Evolutionary conservation across 2,329 filamentous ascomycete species (phyloP), one percentile per base, ranked within the genome.

Genomic region (Cladophialophora yegresii): DNA sequence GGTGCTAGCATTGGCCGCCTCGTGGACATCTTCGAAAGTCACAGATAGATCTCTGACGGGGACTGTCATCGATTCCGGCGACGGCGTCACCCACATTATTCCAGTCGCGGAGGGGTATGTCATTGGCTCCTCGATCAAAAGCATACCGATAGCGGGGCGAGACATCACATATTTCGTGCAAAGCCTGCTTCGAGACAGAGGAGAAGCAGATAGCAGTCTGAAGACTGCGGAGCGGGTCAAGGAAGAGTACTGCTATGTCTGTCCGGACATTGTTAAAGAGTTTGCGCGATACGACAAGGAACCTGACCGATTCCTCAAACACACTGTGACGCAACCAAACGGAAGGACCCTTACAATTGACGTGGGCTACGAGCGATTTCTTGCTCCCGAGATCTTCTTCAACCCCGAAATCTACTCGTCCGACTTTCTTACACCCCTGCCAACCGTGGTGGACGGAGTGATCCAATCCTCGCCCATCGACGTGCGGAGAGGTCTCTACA

Each of bases 91-190:
- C 40, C 95, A 99, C 83, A 95, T 99, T 72, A 99, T 99, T 72
- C 95, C 95, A 49, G 95, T 99, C 54, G 95, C 95, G 22, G 95
- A 99, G 80, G 95, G 95, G 68, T 99, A 99, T 79, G 95, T 99
- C 71, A 99, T 99, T 77, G 95, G 93, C 50, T 98, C 93, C 30
- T 97, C 93, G 22, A 99, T 99, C 82, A 99, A 99, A 83, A 97
- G 93, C 67, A 96, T 99, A 72, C 95, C 96, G 6, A 96, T 99
- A 73, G 95, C 95, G 60, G 95, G 95, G 74, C 90, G 95, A 79
- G 96, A 99, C 77, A 96, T 99, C 73, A 99, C 95, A 74, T 97
- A 98, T 79, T 99, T 99, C 75, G 93, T 99, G 58, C 95, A 99
- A 79, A 96, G 91, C 67, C 85, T 99, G 65, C 88, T 99, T 57